A percentile compares a stretch with the other conserved stretches of the same genome.
phyloP scores from a whole-genome alignment of 371 early-diverging fungal genomes.

The Syncephalastrum monosporum region DNA sequence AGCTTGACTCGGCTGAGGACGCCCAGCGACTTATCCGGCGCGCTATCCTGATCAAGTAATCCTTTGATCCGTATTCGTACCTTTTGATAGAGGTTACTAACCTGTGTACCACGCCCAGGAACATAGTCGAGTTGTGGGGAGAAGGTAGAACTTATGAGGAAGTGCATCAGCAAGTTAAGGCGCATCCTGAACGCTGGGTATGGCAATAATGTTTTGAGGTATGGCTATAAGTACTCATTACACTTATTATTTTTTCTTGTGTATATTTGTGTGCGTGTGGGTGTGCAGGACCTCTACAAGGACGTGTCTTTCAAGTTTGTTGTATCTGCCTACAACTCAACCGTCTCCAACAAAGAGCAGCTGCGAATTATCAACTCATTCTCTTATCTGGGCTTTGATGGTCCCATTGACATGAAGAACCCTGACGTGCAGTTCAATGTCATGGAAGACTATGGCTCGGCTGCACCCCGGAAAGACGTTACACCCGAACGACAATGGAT shows the following conservation, averaged over 20 bases:
- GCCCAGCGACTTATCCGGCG: conserved; percentile 78
- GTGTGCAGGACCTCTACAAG: conserved; percentile 52
- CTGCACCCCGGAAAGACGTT: conserved; percentile 36
- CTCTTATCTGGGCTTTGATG: conserved; percentile 73
- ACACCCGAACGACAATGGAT: conserved; percentile 39
- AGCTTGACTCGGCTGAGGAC: conserved; percentile 66
- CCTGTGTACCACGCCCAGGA: conserved; percentile 33
- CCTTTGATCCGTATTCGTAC: neutral
- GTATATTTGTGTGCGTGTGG: too few species aligned
- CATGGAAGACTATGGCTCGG: conserved; percentile 71
- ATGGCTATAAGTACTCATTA: too few species aligned
- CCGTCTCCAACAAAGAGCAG: conserved; percentile 70
- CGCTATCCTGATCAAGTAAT: conserved; percentile 83
- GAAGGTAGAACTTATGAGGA: conserved; percentile 61
- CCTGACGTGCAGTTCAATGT: conserved; percentile 78
- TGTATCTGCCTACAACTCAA: conserved; percentile 75
- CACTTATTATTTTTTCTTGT: neutral
- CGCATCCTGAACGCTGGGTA: conserved; percentile 60
- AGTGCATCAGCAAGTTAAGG: conserved; percentile 60
- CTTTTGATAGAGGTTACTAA: neutral
- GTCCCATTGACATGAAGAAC: conserved; percentile 81
- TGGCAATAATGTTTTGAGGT: neutral
- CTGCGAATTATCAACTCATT: conserved; percentile 77
- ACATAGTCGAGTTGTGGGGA: conserved; percentile 81
- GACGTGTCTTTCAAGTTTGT: conserved; percentile 78